Evolutionary conservation across 129 eudicot species (phyloP), one percentile per base, ranked within the genome.

Genomic region (Centaurea solstitialis): DNA sequence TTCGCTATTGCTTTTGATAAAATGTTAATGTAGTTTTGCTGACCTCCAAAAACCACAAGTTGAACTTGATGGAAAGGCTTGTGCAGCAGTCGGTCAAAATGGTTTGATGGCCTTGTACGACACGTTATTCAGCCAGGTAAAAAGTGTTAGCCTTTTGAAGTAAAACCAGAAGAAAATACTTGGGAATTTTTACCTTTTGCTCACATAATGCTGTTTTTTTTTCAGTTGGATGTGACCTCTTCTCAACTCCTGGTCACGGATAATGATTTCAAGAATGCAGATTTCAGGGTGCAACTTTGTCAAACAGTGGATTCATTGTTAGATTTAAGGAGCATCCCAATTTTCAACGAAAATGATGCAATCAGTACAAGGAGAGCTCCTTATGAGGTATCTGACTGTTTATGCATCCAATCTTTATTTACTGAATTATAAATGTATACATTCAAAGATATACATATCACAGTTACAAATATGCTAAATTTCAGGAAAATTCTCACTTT

Each of bases 61-160:
- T 38, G 98, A 94, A 83, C 90, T 94, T 79, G 95, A 92, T 85
- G 98, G 98, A 72, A 94, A 92, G 82, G 98, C 98, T 41, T 94
- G 98, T 90, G 98, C 98, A 71, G 95, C 98, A 2, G 98, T 94
- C 71, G 98, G 98, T 28, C 98, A 94, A 80, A 94, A 92, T 79
- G 97, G 98, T 68, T 87, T 94, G 66, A 92, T 94, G 98, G 98
- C 98, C 3, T 87, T 94, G 38, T 94, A 94, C 72, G 98, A 94
- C 78, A 85, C 90, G 62, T 86, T 94, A 67, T 90, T 94, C 87
- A 92, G 96, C 79, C 98, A 94, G 97, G 98, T 94, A 37, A 37
- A 37, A 59, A 30, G 4, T 79, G 73, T 30, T 69, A 5, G 35
- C 70, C 43, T 40, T 68, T 77, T 71, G 20, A 20, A 68, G 17